Conservation (phyloP, 2,329 filamentous ascomycete species). For the Fusarium penzigii region DNA sequence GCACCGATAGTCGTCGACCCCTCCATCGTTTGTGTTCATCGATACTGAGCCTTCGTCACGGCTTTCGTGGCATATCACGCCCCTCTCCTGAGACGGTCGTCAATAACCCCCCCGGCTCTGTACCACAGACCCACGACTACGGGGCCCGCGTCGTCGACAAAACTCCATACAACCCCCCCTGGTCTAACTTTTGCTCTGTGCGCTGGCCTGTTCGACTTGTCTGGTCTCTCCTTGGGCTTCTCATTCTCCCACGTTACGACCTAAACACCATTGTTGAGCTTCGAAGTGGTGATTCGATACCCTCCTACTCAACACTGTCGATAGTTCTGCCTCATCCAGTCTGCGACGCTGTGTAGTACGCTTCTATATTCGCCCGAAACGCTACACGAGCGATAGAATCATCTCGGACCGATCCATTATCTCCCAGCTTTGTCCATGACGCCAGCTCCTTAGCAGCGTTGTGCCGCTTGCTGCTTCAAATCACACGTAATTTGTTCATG, state of each 20-base stretch:
- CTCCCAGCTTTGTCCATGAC: constrained; percentile 25
- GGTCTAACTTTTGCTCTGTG: constrained; percentile 5
- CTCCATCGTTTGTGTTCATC: constrained; percentile 13
- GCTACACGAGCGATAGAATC: neutral
- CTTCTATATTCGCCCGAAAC: constrained; percentile 3
- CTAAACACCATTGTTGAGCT: constrained; percentile 13
- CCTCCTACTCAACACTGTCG: neutral
- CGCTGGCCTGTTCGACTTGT: neutral
- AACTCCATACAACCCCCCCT: constrained; percentile 28
- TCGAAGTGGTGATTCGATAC: neutral
- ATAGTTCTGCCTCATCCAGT: constrained; percentile 1
- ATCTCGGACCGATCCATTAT: neutral
- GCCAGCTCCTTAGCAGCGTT: constrained; percentile 23
- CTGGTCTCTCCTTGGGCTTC: constrained; percentile 14
- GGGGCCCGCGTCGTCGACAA: constrained; percentile 30
- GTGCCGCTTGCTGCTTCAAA: constrained; percentile 22
- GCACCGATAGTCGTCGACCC: constrained; percentile 8
- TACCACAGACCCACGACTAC: constrained; percentile 19
- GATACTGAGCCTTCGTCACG: constrained; percentile 3
- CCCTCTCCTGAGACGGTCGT: constrained; percentile 23
- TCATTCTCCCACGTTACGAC: constrained; percentile 19
- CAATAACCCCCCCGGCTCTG: constrained; percentile 17
- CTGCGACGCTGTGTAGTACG: neutral
- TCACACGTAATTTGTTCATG: constrained; percentile 22
- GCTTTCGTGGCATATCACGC: constrained; percentile 13